Conservation (phyloP, 2,329 filamentous ascomycete species). For the Fusarium sp. region DNA sequence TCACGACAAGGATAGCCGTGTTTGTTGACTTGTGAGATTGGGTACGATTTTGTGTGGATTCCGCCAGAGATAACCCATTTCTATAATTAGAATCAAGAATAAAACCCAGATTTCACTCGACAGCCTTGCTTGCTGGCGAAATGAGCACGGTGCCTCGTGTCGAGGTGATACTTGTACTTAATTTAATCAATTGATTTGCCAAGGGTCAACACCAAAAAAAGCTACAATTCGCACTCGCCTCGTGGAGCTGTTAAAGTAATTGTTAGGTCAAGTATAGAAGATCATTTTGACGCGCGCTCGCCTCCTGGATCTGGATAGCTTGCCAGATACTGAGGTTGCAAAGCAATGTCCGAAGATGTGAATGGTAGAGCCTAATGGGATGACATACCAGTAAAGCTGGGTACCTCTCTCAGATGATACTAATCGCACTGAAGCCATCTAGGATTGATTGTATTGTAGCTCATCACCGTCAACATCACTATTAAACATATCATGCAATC, state of each 20-base stretch:
- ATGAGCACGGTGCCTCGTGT: not conserved
- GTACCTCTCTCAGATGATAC: not conserved
- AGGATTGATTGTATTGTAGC: not conserved
- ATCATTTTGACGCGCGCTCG: accelerated
- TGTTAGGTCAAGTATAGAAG: accelerated
- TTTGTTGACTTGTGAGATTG: not conserved
- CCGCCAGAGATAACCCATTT: accelerated
- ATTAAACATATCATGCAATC: not conserved
- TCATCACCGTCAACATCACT: not conserved
- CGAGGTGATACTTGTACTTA: not conserved
- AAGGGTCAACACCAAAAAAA: accelerated
- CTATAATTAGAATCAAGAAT: not conserved
- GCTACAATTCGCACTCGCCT: not conserved
- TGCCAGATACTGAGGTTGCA: not conserved
- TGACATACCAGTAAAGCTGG: not conserved
- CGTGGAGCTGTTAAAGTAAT: too few species aligned
- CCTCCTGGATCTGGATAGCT: not conserved
- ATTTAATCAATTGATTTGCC: not conserved
- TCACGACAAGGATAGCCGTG: not conserved
- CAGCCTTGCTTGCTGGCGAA: not conserved
- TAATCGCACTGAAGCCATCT: too few species aligned
- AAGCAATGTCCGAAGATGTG: not conserved
- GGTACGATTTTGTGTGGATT: not conserved
- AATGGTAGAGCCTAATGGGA: not conserved
- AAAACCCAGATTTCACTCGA: not conserved